These are phyloP conservation scores for Colletotrichum truncatum DNA, from an alignment of 2,329 filamentous ascomycete species.

Conservation along the genomic window DNA sequence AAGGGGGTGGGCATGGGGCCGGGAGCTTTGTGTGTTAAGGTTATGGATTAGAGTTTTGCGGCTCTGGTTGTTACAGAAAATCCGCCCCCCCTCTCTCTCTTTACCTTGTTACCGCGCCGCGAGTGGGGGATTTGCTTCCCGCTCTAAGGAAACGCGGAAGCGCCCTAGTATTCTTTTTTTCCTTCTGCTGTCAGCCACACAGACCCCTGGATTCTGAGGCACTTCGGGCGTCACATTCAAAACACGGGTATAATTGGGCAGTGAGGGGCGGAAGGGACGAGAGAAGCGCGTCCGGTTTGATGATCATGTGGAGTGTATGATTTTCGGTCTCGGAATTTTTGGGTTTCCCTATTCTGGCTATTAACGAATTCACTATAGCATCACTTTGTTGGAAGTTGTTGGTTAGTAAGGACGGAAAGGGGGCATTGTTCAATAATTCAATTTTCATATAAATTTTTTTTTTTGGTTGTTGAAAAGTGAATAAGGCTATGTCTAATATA, in stretches of 20 bases:
- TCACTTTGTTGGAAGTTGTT: no score
- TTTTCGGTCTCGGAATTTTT: neutral
- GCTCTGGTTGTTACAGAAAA: conserved; percentile 4
- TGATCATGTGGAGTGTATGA: conserved; percentile 1
- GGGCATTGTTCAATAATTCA: neutral
- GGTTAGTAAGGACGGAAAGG: neutral
- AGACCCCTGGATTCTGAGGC: neutral
- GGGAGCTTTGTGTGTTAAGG: neutral
- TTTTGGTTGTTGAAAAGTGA: neutral
- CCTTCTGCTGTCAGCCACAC: neutral
- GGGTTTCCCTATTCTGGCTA: no score
- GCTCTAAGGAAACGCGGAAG: neutral
- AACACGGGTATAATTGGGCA: no score
- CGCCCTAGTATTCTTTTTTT: neutral
- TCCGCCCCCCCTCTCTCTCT: neutral
- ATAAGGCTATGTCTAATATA: conserved; percentile 9
- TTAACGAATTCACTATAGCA: no score
- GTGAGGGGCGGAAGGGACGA: no score
- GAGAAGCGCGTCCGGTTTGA: no score
- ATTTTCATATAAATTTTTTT: neutral
- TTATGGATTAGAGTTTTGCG: conserved; percentile 5
- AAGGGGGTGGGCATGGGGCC: no score
- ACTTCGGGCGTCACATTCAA: conserved; percentile 9
- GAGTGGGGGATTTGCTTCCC: neutral
- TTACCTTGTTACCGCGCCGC: no score